Base-by-base conservation (phyloP, 768 basidiomycete species). In the Auricularia heimuer region DNA sequence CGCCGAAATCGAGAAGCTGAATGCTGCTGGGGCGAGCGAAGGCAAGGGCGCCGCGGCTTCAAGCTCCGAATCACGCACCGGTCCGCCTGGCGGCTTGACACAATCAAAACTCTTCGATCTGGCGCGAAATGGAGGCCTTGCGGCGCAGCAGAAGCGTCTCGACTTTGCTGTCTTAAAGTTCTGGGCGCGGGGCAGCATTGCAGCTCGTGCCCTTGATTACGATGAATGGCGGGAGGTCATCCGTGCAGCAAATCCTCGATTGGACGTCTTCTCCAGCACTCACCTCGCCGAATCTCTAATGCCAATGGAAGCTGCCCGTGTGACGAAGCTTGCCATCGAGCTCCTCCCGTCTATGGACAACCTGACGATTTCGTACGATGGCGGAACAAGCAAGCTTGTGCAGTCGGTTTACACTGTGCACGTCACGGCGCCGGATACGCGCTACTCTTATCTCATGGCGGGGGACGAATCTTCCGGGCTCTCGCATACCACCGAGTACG, bases 361-460 rank as follows among this genome's bases (percentile, higher is more conserved):
- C 29, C 68, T 73, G 42, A 71, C 71, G 14, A 56, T 69, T 12
- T 68, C 69, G 3, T 70, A 44, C 63, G 74, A 77, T 66, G 73
- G 73, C 35, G 74, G 74, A 7, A 73, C 73, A n/a, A 71, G 69
- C 6, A 69, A 65, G 35, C 69, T 67, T 3, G 68, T 62, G 4
- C 70, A 75, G 24, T 68, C 72, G 4, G 71, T 73, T 44, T 75
- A 74, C 66, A 74, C 74, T 4, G 54, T 75, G 34, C 76, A 76
- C 63, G 68, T 76, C 60, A 75, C 73, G 21, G 74, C 72, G 3
- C 65, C 67, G 51, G 70, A 70, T 3, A 39, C 69, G 11, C 68
- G 69, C n/a, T 71, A 71, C 16, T 37, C 65, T 14, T 77, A 70
- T 63, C 68, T 76, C 47, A 66, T 74, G 54, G 71, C 68, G 18